Evolutionary conservation across 2,329 filamentous ascomycete species (phyloP).

Genomic region (Leptographium wingfieldii): DNA sequence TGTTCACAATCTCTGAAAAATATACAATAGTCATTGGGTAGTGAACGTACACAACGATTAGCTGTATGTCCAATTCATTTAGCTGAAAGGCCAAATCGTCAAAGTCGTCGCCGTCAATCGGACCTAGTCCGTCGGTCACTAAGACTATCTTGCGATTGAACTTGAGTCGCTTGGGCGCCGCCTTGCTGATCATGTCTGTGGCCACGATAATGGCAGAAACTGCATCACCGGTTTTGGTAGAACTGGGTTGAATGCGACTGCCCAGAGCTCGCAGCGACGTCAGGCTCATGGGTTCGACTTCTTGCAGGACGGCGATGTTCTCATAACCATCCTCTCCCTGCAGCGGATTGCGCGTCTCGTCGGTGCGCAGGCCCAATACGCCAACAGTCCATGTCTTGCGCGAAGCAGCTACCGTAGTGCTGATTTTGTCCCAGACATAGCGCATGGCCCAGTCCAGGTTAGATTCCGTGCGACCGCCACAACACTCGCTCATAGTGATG

Average conservation of each 20-base stretch:
- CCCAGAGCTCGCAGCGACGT: constrained; percentile 54
- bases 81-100: constrained; percentile 60
- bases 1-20: background rate
- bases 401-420: constrained; percentile 51
- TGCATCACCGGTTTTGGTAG: constrained; percentile 61
- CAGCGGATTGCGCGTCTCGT: constrained; percentile 55
- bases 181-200: constrained; percentile 64
- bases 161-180: constrained; percentile 69
- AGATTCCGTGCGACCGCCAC: constrained; percentile 58
- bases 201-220: constrained; percentile 81
- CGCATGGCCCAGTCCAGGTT: constrained; percentile 83
- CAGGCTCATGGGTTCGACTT: constrained; percentile 48
- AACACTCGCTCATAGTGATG: constrained; percentile 63
- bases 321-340: constrained; percentile 62
- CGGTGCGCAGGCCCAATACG: constrained; percentile 74
- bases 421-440: constrained; percentile 92
- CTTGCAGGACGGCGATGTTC: constrained; percentile 71
- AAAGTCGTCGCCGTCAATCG: constrained; percentile 60
- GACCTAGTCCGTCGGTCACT: constrained; percentile 67
- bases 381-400: constrained; percentile 64
- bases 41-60: constrained; percentile 59
- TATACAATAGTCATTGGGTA: background rate
- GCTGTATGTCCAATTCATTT: constrained; percentile 61
- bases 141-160: constrained; percentile 71
- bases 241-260: constrained; percentile 51